phyloP scores from a whole-genome alignment of 345 rosid species.

The Hypericum androsaemum region DNA sequence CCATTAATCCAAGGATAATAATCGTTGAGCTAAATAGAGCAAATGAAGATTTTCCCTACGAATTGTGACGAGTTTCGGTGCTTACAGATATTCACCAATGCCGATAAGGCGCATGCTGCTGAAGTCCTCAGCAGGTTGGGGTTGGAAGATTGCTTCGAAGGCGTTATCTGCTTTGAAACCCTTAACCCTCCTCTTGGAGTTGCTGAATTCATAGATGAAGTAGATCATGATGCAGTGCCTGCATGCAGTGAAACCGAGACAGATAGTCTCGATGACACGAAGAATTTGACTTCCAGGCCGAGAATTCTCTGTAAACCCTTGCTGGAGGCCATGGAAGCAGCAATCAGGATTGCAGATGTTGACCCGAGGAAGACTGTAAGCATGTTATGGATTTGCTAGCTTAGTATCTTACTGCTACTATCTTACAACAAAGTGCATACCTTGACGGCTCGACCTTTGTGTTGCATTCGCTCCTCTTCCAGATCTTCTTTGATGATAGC shows the following conservation, averaged over 20 bases:
- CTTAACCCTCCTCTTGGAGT: constrained; percentile 17
- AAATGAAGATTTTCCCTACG: no score
- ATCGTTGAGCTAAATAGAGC: neutral
- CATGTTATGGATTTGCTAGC: neutral
- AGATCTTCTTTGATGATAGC: constrained; percentile 42
- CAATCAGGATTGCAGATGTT: constrained; percentile 43
- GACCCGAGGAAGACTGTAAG: constrained; percentile 69
- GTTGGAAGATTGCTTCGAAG: constrained; percentile 24
- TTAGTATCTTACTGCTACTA: neutral
- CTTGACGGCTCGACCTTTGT: no score
- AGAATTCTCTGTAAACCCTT: constrained; percentile 64
- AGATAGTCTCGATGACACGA: constrained; percentile 5
- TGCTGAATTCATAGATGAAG: no score
- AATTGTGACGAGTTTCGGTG: constrained; percentile 6
- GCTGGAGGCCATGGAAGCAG: constrained; percentile 54
- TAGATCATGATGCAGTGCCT: no score
- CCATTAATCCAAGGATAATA: neutral
- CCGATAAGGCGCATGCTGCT: constrained; percentile 20
- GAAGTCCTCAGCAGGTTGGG: constrained; percentile 19
- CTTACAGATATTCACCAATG: constrained; percentile 24
- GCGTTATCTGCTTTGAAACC: constrained; percentile 25
- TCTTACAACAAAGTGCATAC: no score
- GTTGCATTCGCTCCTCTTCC: neutral
- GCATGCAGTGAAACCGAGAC: constrained; percentile 9
- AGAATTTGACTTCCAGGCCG: constrained; percentile 11